Conservation (phyloP, 306 rosid species). For the Cicer chorassanicum region DNA sequence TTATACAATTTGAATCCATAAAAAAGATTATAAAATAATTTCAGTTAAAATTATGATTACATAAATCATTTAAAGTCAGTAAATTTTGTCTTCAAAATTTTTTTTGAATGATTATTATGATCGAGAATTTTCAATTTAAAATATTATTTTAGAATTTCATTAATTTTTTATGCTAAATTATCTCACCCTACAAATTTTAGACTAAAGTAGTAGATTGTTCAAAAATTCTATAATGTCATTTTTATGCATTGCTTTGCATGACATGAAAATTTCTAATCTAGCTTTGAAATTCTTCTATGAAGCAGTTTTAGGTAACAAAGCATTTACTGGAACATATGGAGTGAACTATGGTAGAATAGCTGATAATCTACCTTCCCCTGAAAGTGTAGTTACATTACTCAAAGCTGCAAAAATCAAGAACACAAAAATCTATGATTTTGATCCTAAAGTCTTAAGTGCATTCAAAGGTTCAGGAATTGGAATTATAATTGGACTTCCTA, state of each 20-base stretch:
- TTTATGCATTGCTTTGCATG: not conserved
- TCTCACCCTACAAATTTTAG: not conserved
- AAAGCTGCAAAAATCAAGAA: constrained; percentile 86
- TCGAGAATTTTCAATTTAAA: not conserved
- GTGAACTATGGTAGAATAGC: constrained; percentile 85
- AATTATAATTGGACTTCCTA: constrained; percentile 64
- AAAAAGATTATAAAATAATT: too few relatives aligned
- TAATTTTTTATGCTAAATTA: not conserved
- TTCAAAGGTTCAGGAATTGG: constrained; percentile 83
- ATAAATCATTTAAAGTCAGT: too few relatives aligned
- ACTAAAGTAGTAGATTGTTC: not conserved
- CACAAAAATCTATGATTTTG: constrained; percentile 76
- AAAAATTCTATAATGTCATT: not conserved
- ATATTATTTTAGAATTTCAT: not conserved
- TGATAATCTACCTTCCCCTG: constrained; percentile 78
- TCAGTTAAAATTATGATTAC: too few relatives aligned
- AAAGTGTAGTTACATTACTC: constrained; percentile 80
- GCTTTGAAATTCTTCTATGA: not conserved
- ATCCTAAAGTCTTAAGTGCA: constrained; percentile 69
- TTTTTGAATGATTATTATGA: not conserved
- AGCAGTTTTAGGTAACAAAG: constrained; percentile 48
- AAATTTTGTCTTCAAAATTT: too few relatives aligned
- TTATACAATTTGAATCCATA: too few relatives aligned
- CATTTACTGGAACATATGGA: constrained; percentile 83
- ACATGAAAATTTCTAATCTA: not conserved